A percentile compares a stretch with the other conserved stretches of the same genome.
These are phyloP conservation scores for Phytophthora citrophthora DNA, from an alignment of 352 stramenopile genomes.

Conservation along the genomic window DNA sequence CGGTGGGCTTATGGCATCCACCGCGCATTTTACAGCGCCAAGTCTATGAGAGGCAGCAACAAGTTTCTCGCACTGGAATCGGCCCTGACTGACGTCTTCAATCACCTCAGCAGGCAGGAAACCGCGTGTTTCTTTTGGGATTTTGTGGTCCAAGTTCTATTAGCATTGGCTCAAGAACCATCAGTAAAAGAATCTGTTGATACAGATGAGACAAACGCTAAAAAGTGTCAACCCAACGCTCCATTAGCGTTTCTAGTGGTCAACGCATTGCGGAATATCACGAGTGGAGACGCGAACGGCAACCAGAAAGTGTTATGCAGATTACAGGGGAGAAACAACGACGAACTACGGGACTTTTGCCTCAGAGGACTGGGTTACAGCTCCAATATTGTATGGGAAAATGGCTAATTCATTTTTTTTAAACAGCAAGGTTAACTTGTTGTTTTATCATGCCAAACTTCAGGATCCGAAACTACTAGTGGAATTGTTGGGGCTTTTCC, in stretches of 20 bases:
- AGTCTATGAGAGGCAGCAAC: constrained; percentile 33
- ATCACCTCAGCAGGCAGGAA: constrained; percentile 3
- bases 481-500: constrained; percentile 65
- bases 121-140: constrained; percentile 33
- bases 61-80: constrained; percentile 64
- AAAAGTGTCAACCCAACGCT: constrained; percentile 53
- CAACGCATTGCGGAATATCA: constrained; percentile 54
- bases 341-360: constrained; percentile 44
- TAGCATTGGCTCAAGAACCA: constrained; percentile 35
- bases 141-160: constrained; percentile 48
- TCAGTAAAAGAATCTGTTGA: not conserved
- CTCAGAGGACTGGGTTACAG: constrained; percentile 16
- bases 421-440: not conserved
- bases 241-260: constrained; percentile 63
- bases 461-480: constrained; percentile 68
- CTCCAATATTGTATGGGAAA: constrained; percentile 14
- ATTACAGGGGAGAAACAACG: constrained; percentile 33
- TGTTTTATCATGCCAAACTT: not conserved
- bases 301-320: constrained; percentile 16
- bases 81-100: constrained; percentile 35
- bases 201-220: constrained; percentile 30
- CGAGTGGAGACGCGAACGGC: not conserved
- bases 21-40: constrained; percentile 35
- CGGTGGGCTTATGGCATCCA: constrained; percentile 39
- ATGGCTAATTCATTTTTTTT: too few species aligned